Base-by-base conservation (phyloP, 2,329 filamentous ascomycete species). In the Macrophomina pseudophaseolina region DNA sequence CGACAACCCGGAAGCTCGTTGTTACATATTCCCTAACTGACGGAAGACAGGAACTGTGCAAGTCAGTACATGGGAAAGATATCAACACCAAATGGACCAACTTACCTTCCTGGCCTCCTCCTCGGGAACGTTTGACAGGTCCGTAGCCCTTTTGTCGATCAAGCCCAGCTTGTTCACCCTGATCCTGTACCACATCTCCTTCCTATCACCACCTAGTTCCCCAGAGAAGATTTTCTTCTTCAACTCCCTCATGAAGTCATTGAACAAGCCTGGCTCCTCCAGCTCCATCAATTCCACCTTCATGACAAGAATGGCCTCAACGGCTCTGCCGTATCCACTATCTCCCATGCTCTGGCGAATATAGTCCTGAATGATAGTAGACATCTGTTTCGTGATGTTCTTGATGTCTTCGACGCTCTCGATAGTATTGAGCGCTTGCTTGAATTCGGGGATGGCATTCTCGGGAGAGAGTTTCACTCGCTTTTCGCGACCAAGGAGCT, bases 391-490 rank as follows among this genome's bases (percentile, higher is more conserved):
- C 5, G 88, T 85, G 0, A 91, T 90, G 18, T 89, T 86, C 68
- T 87, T 83, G 64, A 96, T 86, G 14, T 49, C 52, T 1, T 85
- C 80, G 1, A 90, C 80, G 33, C 89, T 85, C 6, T 87, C 84
- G 0, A 90, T 84, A 1, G 81, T 80, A 1, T 83, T 83, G 16
- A 98, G 83, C 3, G 90, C 85, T 76, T 93, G 92, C 75, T 94
- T 96, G 86, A 97, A 97, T 68, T 94, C 92, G 0, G 95, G 93
- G 5, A 98, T 88, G 1, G 94, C 88, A 70, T 98, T 98, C 9
- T 90, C 85, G 0, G 86, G 76, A 8, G 87, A 85, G 66, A 91
- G 88, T 52, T 81, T 84, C 74, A 83, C 79, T 33, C 80, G 80
- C 54, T 84, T 86, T 66, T 86, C 82, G 67, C 83, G 80, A 53